Evolutionary conservation across 352 stramenopile species (phyloP).

Genomic region (Globisporangium polare): DNA sequence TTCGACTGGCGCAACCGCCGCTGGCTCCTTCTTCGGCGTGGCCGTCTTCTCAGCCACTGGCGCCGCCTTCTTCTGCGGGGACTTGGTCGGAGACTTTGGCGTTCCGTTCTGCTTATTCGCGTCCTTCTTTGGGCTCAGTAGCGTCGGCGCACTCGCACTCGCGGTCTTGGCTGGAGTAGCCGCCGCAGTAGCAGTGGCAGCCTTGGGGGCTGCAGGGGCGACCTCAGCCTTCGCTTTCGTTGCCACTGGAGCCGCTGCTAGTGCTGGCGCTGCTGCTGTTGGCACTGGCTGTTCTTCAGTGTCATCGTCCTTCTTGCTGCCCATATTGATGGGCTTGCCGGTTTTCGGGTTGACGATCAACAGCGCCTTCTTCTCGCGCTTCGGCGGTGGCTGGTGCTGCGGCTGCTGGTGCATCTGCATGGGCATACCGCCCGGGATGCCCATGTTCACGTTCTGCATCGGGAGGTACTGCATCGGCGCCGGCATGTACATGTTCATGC

Average conservation of each 20-base stretch:
- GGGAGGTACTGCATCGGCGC: constrained; percentile 36
- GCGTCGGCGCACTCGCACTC: constrained; percentile 5
- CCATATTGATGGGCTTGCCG: constrained; percentile 5
- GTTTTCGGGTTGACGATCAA: constrained; percentile 29
- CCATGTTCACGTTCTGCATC: constrained; percentile 44
- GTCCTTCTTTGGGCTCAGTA: constrained; percentile 15
- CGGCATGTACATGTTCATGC: constrained; percentile 25
- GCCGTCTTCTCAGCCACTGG: background rate
- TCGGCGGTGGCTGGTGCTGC: constrained; percentile 30
- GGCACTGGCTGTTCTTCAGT: background rate
- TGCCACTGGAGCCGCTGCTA: constrained; percentile 15
- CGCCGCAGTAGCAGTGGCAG: constrained; percentile 8
- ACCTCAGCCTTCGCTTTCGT: constrained; percentile 10
- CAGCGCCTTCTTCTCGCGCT: constrained; percentile 45
- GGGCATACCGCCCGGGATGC: constrained; percentile 33
- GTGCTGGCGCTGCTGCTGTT: background rate
- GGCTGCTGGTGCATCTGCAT: constrained; percentile 27
- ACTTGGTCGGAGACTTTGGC: constrained; percentile 14
- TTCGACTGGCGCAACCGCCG: background rate
- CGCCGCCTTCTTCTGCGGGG: constrained; percentile 19
- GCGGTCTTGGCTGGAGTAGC: constrained; percentile 2
- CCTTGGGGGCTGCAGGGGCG: background rate
- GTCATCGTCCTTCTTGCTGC: constrained; percentile 11
- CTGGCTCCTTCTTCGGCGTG: constrained; percentile 7
- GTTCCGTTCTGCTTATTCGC: constrained; percentile 16